Evolutionary conservation across 495 filamentous ascomycete species (phyloP), one percentile per base, ranked within the genome.

Genomic region (Lophiostoma macrostomum): DNA sequence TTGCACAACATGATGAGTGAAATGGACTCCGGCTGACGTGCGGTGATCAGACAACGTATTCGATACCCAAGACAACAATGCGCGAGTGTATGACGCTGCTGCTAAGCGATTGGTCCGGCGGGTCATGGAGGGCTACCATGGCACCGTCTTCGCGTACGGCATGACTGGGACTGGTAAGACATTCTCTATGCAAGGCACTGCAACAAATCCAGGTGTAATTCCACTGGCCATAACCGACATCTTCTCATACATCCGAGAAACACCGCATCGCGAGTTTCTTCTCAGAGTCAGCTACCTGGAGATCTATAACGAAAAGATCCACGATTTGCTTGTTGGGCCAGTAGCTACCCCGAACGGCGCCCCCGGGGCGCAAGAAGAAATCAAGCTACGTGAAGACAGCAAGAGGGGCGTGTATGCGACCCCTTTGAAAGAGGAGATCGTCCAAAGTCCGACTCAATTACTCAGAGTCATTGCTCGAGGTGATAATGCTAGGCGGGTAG

Each of bases 131-230:
- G 93, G 93, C 25, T 98, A 97, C 63, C 91, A 97, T 66, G 93
- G 91, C 48, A 98, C 93, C 1, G 93, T 98, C 13, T 98, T 98
- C 64, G 93, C 93, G 16, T 98, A 98, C 70, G 93, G 93, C 64
- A 96, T 97, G 94, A 98, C 93, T 19, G 93, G 93, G 32, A 98
- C 93, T 2, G 93, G 93, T 35, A 98, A 98, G 69, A 98, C 93
- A 8, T 98, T 96, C 61, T 96, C 91, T 37, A 98, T 98, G 93
- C 93, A 98, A 70, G 93, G 93, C 52, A 98, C 93, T 20, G 90
- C 93, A 40, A 89, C 87, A 4, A 94, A 87, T n/a, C 93, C 93
- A 2, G 93, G 93, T 68, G 93, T 98, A 25, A 98, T 98, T 40
- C 93, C 93, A 8, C 76, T 98, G 19, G 93, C 93, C 45, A 96